A percentile compares a stretch with the other conserved stretches of the same genome.
Evolutionary conservation across 345 rosid genomes (phyloP).

Genomic region (Brassica nigra): DNA sequence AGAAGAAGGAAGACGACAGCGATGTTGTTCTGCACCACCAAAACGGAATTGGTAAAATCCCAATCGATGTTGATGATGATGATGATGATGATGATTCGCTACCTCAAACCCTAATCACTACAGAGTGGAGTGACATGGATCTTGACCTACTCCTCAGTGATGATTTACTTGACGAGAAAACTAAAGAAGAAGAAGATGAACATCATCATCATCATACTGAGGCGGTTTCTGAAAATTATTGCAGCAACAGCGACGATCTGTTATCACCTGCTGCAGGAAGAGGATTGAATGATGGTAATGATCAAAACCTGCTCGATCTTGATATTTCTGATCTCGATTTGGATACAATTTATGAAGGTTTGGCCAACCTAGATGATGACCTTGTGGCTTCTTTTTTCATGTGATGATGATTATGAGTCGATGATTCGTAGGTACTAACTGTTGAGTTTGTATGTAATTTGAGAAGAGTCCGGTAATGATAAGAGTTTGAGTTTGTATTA

Average conservation of each 20-base stretch:
- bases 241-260: background rate
- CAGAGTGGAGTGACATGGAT: background rate
- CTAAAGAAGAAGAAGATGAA: background rate
- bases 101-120: background rate
- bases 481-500: too few relatives aligned
- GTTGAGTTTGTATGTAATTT: background rate
- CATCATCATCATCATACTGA: background rate
- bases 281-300: background rate
- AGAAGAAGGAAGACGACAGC: background rate
- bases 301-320: background rate
- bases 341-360: too few relatives aligned
- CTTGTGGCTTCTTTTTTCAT: too few relatives aligned
- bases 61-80: too few relatives aligned
- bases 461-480: background rate
- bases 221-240: background rate
- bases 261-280: background rate
- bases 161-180: too few relatives aligned
- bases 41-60: too few relatives aligned
- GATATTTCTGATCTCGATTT: too few relatives aligned
- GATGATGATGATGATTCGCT: too few relatives aligned
- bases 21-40: too few relatives aligned
- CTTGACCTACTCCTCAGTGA: background rate
- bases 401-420: too few relatives aligned
- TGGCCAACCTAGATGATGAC: too few relatives aligned
- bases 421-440: too few relatives aligned